Base-by-base conservation (phyloP, 2,329 filamentous ascomycete species). In the Ceratocystis huliohia region DNA sequence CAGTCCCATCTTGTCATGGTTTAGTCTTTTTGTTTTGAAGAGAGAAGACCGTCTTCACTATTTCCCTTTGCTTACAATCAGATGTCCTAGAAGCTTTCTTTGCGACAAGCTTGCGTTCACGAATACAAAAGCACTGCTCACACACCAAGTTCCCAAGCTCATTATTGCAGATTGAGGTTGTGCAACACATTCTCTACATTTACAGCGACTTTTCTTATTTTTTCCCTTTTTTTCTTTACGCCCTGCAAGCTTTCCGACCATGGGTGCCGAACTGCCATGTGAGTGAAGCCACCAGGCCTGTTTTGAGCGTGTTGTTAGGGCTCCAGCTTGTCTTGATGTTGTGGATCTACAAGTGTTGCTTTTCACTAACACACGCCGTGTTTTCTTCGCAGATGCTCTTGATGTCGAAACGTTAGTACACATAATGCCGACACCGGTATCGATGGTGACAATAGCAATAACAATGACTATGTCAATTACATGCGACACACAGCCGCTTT, bases 351-450 rank as follows among this genome's bases (percentile, higher is more conserved):
- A 59, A 17, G 17, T 41, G 13, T 10, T 28, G n/a, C 30, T 25
- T 57, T 30, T 30, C 22, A 13, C 63, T 62, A 61, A 65, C 46
- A 53, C 22, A 46, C 15, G 67, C 25, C 33, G 15, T 41, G 15
- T 56, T 25, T 41, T 25, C 22, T 33, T 67, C 63, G 68, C 78
- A 97, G 94, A 97, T 81, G 94, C 94, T 73, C 91, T 95, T 71
- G 94, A 99, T 79, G 94, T 94, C 73, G 94, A 99, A 81, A 96
- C 89, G 89, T 93, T 73, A 73, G 81, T 77, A 30, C 50, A 45
- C 65, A 22, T 22, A 3, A 22, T 46, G 56, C 45, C n/a, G 25
- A 59, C 53, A 13, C 63, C 25, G 46, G 61, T 70, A 70, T 64
- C 30, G 50, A 30, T 28, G 25, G 5, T 28, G 13, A 15, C 50